Evolutionary conservation across 1,139 yeast species (phyloP).

Genomic region (Yamadazyma diddensiae): DNA sequence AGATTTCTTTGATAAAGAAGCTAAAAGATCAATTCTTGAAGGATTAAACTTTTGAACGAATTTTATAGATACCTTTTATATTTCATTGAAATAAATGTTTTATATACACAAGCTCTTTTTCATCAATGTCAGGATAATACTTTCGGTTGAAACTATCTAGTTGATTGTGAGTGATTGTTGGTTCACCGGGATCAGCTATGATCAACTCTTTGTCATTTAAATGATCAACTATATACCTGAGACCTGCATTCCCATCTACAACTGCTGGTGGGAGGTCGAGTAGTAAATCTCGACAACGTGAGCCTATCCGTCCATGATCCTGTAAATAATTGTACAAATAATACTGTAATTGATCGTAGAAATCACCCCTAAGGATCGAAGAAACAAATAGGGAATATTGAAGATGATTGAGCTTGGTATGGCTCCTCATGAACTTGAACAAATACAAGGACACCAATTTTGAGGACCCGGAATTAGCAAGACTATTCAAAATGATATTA

Average conservation of each 20-base stretch:
- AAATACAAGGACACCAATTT: constrained; percentile 26
- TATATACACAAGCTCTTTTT: constrained; percentile 24
- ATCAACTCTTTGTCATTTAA: background rate
- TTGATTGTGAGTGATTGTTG: constrained; percentile 8
- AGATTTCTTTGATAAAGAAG: constrained; percentile 29
- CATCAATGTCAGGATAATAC: constrained; percentile 23
- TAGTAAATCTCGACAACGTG: constrained; percentile 14
- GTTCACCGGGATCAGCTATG: constrained; percentile 8
- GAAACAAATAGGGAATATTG: constrained; percentile 23
- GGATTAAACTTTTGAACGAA: constrained; percentile 18
- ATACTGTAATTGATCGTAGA: constrained; percentile 25
- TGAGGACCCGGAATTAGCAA: constrained; percentile 28
- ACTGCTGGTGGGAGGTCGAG: constrained; percentile 15
- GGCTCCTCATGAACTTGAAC: constrained; percentile 20
- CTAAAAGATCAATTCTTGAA: constrained; percentile 29
- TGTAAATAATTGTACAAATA: constrained; percentile 24
- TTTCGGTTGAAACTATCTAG: constrained; percentile 14
- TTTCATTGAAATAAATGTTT: constrained; percentile 15
- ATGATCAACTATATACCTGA: constrained; percentile 1
- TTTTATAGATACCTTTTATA: background rate
- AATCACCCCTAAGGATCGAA: constrained; percentile 27
- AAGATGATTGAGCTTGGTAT: constrained; percentile 12
- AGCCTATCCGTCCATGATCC: constrained; percentile 16
- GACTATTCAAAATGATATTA: constrained; percentile 26
- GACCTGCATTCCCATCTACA: constrained; percentile 10